Conservation (phyloP, 1,284 basidiomycete genomes). For the Agroathelia rolfsii region DNA sequence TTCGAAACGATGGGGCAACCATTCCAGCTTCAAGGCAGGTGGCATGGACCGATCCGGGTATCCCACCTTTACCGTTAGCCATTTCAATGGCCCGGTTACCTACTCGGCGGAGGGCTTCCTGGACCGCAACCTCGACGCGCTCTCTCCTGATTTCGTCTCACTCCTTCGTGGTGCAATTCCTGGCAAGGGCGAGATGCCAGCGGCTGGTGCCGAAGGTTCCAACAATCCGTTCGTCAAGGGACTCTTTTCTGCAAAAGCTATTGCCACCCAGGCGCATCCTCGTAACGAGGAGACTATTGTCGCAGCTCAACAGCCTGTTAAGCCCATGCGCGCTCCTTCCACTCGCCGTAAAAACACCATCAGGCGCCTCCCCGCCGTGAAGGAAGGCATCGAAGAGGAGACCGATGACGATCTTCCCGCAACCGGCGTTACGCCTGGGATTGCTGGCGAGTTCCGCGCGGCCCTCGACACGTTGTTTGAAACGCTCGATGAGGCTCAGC, state of each 20-base stretch:
- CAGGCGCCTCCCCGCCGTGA: conserved; percentile 42
- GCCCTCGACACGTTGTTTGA: conserved; percentile 83
- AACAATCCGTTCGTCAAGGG: conserved; percentile 87
- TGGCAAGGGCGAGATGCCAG: conserved; percentile 20
- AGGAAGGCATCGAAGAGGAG: conserved; percentile 44
- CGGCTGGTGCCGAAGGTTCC: conserved; percentile 53
- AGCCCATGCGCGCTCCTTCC: conserved; percentile 88
- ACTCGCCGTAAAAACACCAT: conserved; percentile 71
- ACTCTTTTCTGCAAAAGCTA: conserved; percentile 80
- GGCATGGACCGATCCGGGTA: conserved; percentile 68
- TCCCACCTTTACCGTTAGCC: conserved; percentile 86
- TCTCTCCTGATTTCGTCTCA: conserved; percentile 90
- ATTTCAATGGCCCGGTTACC: conserved; percentile 85
- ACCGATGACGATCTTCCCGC: conserved; percentile 33
- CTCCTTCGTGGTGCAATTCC: conserved; percentile 62
- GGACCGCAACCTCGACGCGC: conserved; percentile 79
- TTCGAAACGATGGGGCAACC: conserved; percentile 88
- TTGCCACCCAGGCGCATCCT: conserved; percentile 86
- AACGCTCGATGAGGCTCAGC: conserved; percentile 83
- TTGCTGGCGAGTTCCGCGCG: conserved; percentile 80
- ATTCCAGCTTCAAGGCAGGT: conserved; percentile 81
- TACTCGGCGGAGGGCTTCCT: conserved; percentile 89
- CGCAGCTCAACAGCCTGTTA: conserved; percentile 84
- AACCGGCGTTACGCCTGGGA: conserved; percentile 46
- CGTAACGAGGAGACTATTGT: conserved; percentile 91